These are phyloP conservation scores for Aspergillus terreus DNA, from an alignment of 2,329 filamentous ascomycete genomes.

Conservation along the genomic window DNA sequence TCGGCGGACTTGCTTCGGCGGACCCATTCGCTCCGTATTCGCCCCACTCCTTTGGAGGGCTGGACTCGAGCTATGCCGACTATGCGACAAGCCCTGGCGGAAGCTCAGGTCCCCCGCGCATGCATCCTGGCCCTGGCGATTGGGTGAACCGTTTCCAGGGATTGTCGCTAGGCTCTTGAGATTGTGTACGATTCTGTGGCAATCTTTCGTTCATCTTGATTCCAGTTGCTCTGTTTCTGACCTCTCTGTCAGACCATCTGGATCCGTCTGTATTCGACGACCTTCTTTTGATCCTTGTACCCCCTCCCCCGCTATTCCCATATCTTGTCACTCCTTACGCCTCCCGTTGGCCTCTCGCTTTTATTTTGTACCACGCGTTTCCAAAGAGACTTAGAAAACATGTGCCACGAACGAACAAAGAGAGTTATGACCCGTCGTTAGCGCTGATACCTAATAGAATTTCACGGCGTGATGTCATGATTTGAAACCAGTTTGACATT, in stretches of 20 bases:
- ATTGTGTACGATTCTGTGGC: background rate
- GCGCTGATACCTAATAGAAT: conserved; percentile 30
- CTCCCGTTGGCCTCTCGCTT: background rate
- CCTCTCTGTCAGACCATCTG: background rate
- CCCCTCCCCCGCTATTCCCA: background rate
- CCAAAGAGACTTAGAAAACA: conserved; percentile 24
- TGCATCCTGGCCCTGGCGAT: conserved; percentile 44
- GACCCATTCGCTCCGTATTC: conserved; percentile 36
- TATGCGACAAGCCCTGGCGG: conserved; percentile 31
- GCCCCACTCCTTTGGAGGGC: conserved; percentile 35
- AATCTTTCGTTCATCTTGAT: background rate
- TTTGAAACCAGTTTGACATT: conserved; percentile 8
- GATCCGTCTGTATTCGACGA: too few relatives aligned
- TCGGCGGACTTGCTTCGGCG: conserved; percentile 26
- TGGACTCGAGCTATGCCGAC: conserved; percentile 31
- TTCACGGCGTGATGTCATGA: conserved; percentile 20
- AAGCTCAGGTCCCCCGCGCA: conserved; percentile 29
- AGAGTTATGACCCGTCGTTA: conserved; percentile 25
- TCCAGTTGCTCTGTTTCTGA: background rate
- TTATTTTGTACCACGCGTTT: background rate
- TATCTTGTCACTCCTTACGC: conserved; percentile 2
- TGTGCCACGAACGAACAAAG: conserved; percentile 21
- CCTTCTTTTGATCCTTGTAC: too few relatives aligned
- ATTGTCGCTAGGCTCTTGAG: conserved; percentile 63
- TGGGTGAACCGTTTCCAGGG: conserved; percentile 66